Evolutionary conservation across 225 moss, liverwort and hornwort genomes (phyloP), one percentile per base, ranked within the genome.

Genomic region (Climacium dendroides): DNA sequence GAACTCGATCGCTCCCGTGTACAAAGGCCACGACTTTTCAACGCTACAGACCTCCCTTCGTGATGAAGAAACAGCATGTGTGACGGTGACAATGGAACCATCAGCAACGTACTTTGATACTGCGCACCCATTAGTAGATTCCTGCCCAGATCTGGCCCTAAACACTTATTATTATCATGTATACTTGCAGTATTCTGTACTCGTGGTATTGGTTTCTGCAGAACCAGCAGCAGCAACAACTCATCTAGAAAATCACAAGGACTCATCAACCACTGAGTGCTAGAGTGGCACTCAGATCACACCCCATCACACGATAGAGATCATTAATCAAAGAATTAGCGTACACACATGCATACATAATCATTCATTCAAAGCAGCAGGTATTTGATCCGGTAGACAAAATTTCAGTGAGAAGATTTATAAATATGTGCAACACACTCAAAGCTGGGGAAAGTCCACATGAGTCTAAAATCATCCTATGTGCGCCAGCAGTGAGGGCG

Each of bases 371-470:
- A 35, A 28, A 37, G 30, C 55, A 78, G 50, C 13, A 10, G 18
- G 29, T 3, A 6, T 24, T 48, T 35, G 82, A 78, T 62, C 87
- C 87, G 86, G 86, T 88, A 88, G 91, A 91, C 91, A 93, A 90
- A 92, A 90, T 87, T 92, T 87, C 89, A 90, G 88, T 89, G 89
- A 90, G 87, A 89, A 93, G 91, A 77, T 93, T 89, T 89, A 93
- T 90, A 91, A 89, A 92, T 92, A 93, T 93, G 89, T 89, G 90
- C 91, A 78, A 54, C 88, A 86, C 79, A 57, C 84, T 88, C 86
- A 73, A 78, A 62, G 89, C 91, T 87, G 90, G 76, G 80, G 76
- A 77, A 69, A 54, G 84, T 87, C 87, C 86, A 91, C 89, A 91
- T 81, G 82, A 90, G 84, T 88, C 84, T 89, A 73, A 15, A 85